These are phyloP conservation scores for Kodamaea suecica DNA, from an alignment of 1,139 yeast species.

Conservation along the genomic window DNA sequence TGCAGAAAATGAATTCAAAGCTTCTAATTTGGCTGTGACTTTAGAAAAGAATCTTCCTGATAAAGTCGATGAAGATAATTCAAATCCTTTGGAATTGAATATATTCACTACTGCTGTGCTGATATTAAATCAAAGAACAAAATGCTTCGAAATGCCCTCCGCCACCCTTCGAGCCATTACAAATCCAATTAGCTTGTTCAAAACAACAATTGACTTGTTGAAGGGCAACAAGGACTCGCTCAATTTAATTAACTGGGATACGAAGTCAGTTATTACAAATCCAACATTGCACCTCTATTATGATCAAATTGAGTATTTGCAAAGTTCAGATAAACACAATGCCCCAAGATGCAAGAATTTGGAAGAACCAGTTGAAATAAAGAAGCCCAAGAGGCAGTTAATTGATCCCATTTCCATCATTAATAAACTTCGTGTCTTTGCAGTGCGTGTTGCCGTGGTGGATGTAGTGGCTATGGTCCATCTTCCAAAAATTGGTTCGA, in stretches of 20 bases:
- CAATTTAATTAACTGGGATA: constrained; percentile 14
- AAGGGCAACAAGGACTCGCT: constrained; percentile 9
- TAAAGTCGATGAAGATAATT: constrained; percentile 9
- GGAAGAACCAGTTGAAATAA: not conserved
- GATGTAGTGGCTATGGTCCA: constrained; percentile 32
- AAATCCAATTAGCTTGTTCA: constrained; percentile 13
- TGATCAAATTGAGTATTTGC: constrained; percentile 30
- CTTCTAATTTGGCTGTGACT: constrained; percentile 23
- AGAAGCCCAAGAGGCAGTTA: constrained; percentile 5
- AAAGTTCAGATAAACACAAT: constrained; percentile 5
- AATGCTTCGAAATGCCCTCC: constrained; percentile 39
- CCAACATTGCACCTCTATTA: constrained; percentile 39
- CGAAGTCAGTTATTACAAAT: constrained; percentile 21
- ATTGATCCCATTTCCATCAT: constrained; percentile 8
- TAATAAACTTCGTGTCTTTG: constrained; percentile 18
- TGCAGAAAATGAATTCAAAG: constrained; percentile 17
- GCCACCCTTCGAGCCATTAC: constrained; percentile 21
- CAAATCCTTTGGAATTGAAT: constrained; percentile 15
- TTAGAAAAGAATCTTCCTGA: constrained; percentile 13
- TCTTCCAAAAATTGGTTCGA: constrained; percentile 27
- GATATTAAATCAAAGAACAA: constrained; percentile 28
- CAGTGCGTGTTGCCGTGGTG: constrained; percentile 30
- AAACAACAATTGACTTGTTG: constrained; percentile 13
- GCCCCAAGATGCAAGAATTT: not conserved
- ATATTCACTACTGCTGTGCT: constrained; percentile 27